Evolutionary conservation across 2,329 filamentous ascomycete species (phyloP).

Genomic region (Diplodia intermedia): DNA sequence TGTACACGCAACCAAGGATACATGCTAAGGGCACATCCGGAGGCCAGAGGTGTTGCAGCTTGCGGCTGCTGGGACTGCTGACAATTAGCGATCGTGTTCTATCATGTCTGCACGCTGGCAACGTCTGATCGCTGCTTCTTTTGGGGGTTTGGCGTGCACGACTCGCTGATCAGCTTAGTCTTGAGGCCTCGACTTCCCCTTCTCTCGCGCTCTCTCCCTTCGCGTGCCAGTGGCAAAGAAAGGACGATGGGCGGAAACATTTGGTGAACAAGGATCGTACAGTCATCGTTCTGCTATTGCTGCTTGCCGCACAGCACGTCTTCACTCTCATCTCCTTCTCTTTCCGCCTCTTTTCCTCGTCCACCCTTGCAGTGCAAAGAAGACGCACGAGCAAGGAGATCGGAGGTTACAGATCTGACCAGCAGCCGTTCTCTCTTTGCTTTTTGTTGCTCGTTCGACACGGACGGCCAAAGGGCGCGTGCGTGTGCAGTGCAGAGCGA

Average conservation of each 20-base stretch:
- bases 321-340: background rate
- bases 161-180: background rate
- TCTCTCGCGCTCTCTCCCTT: background rate
- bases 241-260: background rate
- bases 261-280: background rate
- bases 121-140: background rate
- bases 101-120: background rate
- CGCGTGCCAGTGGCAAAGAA: background rate
- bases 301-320: background rate
- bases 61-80: background rate
- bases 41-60: background rate
- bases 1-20: background rate
- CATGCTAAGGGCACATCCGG: background rate
- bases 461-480: background rate
- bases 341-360: background rate
- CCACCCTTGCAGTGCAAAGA: no score
- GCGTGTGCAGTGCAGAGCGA: background rate
- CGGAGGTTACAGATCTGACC: background rate
- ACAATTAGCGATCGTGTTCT: background rate
- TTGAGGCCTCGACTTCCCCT: background rate
- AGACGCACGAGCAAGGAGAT: background rate
- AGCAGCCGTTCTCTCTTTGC: background rate
- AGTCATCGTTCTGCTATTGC: background rate
- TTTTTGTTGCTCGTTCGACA: background rate
- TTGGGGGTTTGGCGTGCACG: background rate